A percentile compares a stretch with the other conserved stretches of the same genome.
These are phyloP conservation scores for Pleurotus eryngii DNA, from an alignment of 768 basidiomycete genomes.

Conservation along the genomic window DNA sequence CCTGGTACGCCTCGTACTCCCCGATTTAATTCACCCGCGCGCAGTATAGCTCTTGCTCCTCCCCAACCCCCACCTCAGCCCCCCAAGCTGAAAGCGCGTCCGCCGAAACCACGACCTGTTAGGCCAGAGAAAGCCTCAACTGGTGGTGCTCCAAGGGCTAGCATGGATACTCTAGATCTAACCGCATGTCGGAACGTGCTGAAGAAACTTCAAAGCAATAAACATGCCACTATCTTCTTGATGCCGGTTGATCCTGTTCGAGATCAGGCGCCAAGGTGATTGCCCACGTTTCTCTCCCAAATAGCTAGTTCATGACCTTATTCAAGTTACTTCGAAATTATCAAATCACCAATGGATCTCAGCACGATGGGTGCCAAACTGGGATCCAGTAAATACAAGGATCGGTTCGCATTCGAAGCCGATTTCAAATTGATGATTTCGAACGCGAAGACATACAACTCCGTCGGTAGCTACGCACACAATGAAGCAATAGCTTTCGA, in stretches of 20 bases:
- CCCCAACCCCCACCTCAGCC: slow-evolving; percentile 25
- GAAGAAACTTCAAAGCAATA: slow-evolving; percentile 76
- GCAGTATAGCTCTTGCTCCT: slow-evolving; percentile 33
- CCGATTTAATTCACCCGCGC: slow-evolving; percentile 22
- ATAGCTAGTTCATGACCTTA: slow-evolving; percentile 1
- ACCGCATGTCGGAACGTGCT: slow-evolving; percentile 72
- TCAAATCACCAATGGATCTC: slow-evolving; percentile 94
- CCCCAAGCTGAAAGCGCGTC: slow-evolving; percentile 25
- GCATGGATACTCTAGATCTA: slow-evolving; percentile 76
- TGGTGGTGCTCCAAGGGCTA: slow-evolving; percentile 75
- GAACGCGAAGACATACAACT: slow-evolving; percentile 88
- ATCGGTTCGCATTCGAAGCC: slow-evolving; percentile 76
- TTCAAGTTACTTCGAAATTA: slow-evolving; percentile 81
- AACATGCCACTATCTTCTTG: slow-evolving; percentile 70
- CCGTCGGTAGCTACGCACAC: slow-evolving; percentile 64
- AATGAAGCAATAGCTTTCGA: slow-evolving; percentile 76
- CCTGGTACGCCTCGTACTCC: slow-evolving; percentile 8
- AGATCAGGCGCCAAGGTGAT: slow-evolving; percentile 83
- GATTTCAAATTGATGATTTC: slow-evolving; percentile 87
- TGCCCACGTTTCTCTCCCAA: slow-evolving; percentile 3
- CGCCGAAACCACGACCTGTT: slow-evolving; percentile 16
- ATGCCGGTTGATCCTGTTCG: slow-evolving; percentile 96
- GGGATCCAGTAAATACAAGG: slow-evolving; percentile 80
- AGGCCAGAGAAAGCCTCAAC: slow-evolving; percentile 40
- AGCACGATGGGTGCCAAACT: slow-evolving; percentile 86